Evolutionary conservation across 179 eudicot genomes (phyloP), one percentile per base, ranked within the genome.

Genomic region (Pouteria campechiana): DNA sequence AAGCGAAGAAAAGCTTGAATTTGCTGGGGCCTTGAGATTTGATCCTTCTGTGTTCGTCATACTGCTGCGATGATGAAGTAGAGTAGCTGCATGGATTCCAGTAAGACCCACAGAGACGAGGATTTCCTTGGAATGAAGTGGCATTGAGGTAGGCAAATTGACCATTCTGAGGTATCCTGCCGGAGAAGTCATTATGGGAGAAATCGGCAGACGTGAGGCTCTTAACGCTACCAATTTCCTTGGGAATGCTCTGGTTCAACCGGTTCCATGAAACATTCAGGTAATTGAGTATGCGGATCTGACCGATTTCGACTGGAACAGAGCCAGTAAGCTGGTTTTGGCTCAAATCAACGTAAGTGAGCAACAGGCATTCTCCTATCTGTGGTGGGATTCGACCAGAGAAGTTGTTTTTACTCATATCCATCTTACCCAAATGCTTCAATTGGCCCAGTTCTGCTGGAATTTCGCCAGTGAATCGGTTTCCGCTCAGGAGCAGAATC

Each of bases 161-260:
- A 2, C 79, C 79, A 2, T 31, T 62, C 65, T 73, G 48, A 1
- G 83, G 83, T 40, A 73, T 54, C 17, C 38, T 16, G 9, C 83
- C 83, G 2, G 71, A 57, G 44, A 76, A 68, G 48, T 73, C 66
- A 32, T 76, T 76, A 44, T 73, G 67, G 28, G 83, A 76, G 34
- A 76, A 72, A 41, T 76, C 83, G 19, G 73, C 76, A 6, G 79
- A 52, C 18, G 83, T 66, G 8, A 76, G 66, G 66, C 83, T 76
- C 34, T 69, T 76, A 63, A 73, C 69, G 35, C 54, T 55, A 24
- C 83, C 83, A 34, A 76, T 59, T 39, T 68, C 78, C 24, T 21
- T 44, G 18, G 86, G 81, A 34, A 78, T 72, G 38, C 62, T 65
- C 14, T 59, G 55, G 46, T 36, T 71, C 54, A 78, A 46, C 41